Percentiles rank a stretch among this genome's conserved stretches.
phyloP scores from a whole-genome alignment of 495 filamentous ascomycete genomes.

The Hyaloscypha variabilis region DNA sequence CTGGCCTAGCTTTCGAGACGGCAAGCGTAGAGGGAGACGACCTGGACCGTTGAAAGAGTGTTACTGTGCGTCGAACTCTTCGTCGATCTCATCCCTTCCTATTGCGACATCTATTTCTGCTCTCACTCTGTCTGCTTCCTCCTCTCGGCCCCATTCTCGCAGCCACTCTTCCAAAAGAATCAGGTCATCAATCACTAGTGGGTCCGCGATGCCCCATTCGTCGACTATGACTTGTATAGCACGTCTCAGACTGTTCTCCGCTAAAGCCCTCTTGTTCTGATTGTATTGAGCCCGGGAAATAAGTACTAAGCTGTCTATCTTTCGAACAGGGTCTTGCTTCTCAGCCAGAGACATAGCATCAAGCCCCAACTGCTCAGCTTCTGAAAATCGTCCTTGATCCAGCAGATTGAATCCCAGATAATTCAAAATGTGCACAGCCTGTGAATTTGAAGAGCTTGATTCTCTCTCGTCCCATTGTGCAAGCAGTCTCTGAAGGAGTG shows the following conservation, averaged over 20 bases:
- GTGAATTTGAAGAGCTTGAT: not conserved
- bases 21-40: not conserved
- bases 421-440: not conserved
- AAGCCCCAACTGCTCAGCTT: not conserved
- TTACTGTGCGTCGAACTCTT: not conserved
- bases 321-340: not conserved
- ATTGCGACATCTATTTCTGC: not conserved
- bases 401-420: not conserved
- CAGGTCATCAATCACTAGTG: not conserved
- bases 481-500: not conserved
- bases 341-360: not conserved
- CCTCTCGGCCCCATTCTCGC: not conserved
- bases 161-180: not conserved
- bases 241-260: not conserved
- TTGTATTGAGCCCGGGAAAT: not conserved
- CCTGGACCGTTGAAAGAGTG: not conserved
- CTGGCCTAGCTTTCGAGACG: not conserved
- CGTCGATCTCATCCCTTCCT: slow-evolving; percentile 4
- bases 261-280: not conserved
- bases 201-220: not conserved
- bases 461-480: not conserved
- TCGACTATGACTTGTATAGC: not conserved
- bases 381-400: not conserved
- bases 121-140: not conserved
- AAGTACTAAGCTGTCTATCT: not conserved